Conservation (phyloP, 2,329 filamentous ascomycete genomes). For the Coniochaeta sp. region DNA sequence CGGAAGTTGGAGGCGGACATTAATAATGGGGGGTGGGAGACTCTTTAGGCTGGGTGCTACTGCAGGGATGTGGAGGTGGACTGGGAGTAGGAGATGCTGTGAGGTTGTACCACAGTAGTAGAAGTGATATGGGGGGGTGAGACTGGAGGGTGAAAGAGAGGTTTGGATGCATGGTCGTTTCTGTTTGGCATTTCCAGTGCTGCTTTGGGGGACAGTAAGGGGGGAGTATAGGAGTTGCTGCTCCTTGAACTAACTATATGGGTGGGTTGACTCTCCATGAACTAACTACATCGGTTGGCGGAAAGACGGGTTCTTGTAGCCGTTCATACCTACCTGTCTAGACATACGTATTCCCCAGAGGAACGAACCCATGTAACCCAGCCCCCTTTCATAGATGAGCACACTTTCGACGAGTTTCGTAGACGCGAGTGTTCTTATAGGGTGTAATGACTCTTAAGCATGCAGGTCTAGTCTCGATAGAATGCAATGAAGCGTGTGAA, state of each 20-base stretch:
- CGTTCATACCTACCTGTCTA: too few species aligned
- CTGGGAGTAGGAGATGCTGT: background rate
- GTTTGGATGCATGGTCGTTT: background rate
- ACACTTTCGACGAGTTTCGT: too few species aligned
- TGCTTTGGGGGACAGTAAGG: background rate
- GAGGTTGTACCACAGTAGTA: too few species aligned
- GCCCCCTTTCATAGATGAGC: background rate
- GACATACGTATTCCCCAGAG: too few species aligned
- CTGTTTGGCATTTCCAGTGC: background rate
- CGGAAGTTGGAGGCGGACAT: slow-evolving; percentile 90
- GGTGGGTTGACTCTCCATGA: too few species aligned
- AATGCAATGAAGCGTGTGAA: background rate
- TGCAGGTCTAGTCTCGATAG: background rate
- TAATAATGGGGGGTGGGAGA: slow-evolving; percentile 98
- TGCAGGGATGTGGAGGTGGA: too few species aligned
- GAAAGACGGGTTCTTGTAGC: too few species aligned
- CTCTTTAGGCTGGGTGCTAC: slow-evolving; percentile 33
- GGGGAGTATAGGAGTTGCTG: background rate
- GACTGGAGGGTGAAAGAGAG: background rate
- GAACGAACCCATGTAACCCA: too few species aligned
- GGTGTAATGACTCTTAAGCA: too few species aligned
- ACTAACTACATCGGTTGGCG: too few species aligned
- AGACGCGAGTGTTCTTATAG: too few species aligned
- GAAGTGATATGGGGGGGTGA: too few species aligned
- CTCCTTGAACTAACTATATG: background rate